Evolutionary conservation across 805 yeast species (phyloP), one percentile per base, ranked within the genome.

Genomic region (Metschnikowia gelsemii): DNA sequence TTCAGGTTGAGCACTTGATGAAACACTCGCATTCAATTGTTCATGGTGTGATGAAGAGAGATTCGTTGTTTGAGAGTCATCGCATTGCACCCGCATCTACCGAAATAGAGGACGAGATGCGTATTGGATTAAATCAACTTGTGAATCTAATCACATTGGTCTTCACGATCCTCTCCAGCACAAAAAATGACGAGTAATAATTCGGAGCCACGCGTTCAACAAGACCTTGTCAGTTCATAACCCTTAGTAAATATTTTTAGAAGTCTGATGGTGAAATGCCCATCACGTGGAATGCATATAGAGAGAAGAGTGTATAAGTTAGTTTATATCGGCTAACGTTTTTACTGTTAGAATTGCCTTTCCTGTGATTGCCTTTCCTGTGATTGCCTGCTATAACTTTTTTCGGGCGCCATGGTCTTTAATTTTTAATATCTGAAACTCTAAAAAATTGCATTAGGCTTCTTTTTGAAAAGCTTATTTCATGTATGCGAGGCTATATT

Each of bases 11-110:
- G 38, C 68, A 62, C 3, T 58, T 88, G 32, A 55, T 86, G 54
- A 53, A 58, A 7, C 73, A 74, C 34, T 79, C 79, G 57, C 69
- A 75, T 36, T 75, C 70, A 39, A 60, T 87, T 40, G 68, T 82
- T 14, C 72, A 76, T 34, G 86, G 88, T 2, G 70, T 82, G 2
- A 58, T 84, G 61, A 82, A 82, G 55, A 72, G 79, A 46, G 87
- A 80, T 46, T 64, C 73, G 3, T 52, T 70, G 35, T 37, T 63
- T 27, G 70, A 64, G 28, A 54, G 30, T 19, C 22, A 30, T n/a
- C 32, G 25, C 18, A n/a, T 35, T 5, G 29, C 34, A 8, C 22
- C 38, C 19, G 28, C 22, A n/a, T 50, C 54, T 38, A 54, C 52
- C 12, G 24, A n/a, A 3, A 59, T 59, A 4, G 66, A 59, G 12